Base-by-base conservation (phyloP, 2,329 filamentous ascomycete species). In the Nemania diffusa region DNA sequence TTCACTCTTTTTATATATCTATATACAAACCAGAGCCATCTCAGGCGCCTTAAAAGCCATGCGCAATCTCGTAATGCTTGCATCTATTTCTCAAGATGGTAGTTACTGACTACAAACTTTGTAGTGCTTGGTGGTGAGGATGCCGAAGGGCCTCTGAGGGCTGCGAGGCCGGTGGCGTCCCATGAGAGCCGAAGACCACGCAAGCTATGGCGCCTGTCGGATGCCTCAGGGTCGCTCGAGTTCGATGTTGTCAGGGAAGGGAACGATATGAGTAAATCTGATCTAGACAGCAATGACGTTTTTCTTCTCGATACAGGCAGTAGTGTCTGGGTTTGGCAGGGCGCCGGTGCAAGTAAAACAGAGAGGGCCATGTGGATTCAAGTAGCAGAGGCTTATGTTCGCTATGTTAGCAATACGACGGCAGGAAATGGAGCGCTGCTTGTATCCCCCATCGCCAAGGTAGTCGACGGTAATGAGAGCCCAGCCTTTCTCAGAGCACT, bases 271-370 rank as follows among this genome's bases (percentile, higher is more conserved):
- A 73, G 78, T 3, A 75, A 73, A 52, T 74, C 78, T 0, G 87
- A 90, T 69, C 78, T 91, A 6, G 83, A 89, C 68, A 83, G 82
- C 46, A 81, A 84, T 52, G 88, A 91, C 72, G 84, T 91, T 5
- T 91, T 91, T 73, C 75, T 92, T 22, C 81, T 90, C 67, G 87
- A 90, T 70, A 82, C 81, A 0, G 88, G 88, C 6, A 83, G 76
- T 57, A 79, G 79, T 7, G 80, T 91, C 37, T 92, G 89, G 88
- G 87, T 91, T 1, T 91, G 90, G 90, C 84, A 90, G 73, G 90
- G 90, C 0, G 77, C 79, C 1, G 80, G 81, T 0, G 88, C 89
- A 8, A 91, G 88, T 75, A 78, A 78, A 37, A 78, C 77, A 1
- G 90, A 91, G 78, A 89, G 83, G 76, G 83, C 85, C 5, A 80